phyloP scores from a whole-genome alignment of 768 basidiomycete genomes.

The Tulasnella sp. region DNA sequence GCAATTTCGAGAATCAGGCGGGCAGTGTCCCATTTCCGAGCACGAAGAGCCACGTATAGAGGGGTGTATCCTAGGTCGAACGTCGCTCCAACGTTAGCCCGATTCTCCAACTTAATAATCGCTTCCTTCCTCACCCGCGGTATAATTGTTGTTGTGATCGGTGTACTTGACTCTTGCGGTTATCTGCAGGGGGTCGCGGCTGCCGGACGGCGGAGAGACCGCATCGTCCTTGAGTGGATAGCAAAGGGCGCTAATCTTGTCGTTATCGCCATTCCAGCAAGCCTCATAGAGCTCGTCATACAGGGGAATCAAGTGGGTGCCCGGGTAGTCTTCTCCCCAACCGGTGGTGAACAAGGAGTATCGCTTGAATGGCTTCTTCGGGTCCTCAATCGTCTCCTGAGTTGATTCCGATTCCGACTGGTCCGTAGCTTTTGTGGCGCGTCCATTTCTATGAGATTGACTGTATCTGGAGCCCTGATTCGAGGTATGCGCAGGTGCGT shows the following conservation, averaged over 20 bases:
- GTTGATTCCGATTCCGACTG: slow-evolving; percentile 38
- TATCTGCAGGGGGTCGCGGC: slow-evolving; percentile 12
- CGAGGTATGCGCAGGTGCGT: not conserved
- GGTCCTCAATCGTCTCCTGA: not conserved
- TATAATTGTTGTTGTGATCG: slow-evolving; percentile 38
- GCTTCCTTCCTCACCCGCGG: not conserved
- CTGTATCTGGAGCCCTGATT: not conserved
- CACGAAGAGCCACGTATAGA: slow-evolving; percentile 52
- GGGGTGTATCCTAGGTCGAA: slow-evolving; percentile 48
- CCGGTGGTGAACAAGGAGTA: not conserved
- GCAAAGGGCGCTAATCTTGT: slow-evolving; percentile 57
- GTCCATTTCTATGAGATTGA: too few relatives aligned
- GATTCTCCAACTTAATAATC: too few relatives aligned
- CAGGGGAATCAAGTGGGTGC: slow-evolving; percentile 44
- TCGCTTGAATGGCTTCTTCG: not conserved
- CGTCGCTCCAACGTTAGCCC: not conserved
- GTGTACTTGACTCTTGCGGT: slow-evolving; percentile 14
- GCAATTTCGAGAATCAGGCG: slow-evolving; percentile 60
- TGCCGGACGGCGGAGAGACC: slow-evolving; percentile 11
- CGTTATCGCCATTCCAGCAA: slow-evolving; percentile 57
- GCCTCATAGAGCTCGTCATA: slow-evolving; percentile 65
- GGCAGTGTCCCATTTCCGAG: slow-evolving; percentile 60
- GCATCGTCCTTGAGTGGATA: slow-evolving; percentile 48
- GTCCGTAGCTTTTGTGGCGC: too few relatives aligned
- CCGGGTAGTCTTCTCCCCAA: slow-evolving; percentile 28